Evolutionary conservation across 169 alveolate species (phyloP).

Genomic region (Plasmodium ovale): DNA sequence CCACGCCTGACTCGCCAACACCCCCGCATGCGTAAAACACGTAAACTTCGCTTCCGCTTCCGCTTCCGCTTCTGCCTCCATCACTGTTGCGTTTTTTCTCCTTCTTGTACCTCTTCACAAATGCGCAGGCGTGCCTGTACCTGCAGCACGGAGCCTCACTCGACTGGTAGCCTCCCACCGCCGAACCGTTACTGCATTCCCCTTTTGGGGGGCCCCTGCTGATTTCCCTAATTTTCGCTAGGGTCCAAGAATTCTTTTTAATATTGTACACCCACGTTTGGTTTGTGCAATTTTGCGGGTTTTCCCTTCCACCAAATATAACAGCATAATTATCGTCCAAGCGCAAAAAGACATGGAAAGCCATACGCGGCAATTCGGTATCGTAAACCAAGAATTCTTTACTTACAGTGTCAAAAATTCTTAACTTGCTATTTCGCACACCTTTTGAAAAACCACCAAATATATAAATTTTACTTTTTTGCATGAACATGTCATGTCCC

Average conservation of each 20-base stretch:
- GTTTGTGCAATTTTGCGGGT: slow-evolving; percentile 35
- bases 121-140: slow-evolving; percentile 44
- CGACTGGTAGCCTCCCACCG: neutral
- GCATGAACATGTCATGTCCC: slow-evolving; percentile 75
- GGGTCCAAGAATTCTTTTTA: slow-evolving; percentile 31
- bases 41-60: neutral
- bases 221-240: slow-evolving; percentile 1
- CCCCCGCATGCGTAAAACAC: slow-evolving; percentile 53
- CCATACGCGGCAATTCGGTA: slow-evolving; percentile 38
- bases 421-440: slow-evolving; percentile 40
- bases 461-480: slow-evolving; percentile 44
- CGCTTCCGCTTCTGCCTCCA: neutral
- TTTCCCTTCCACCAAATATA: slow-evolving; percentile 65
- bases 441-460: slow-evolving; percentile 69
- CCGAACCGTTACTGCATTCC: neutral
- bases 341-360: slow-evolving; percentile 23
- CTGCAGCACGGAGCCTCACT: slow-evolving; percentile 4
- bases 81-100: slow-evolving; percentile 12
- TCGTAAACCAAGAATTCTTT: slow-evolving; percentile 4
- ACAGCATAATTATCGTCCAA: slow-evolving; percentile 53
- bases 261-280: slow-evolving; percentile 40
- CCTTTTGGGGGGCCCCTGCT: neutral
- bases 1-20: slow-evolving; percentile 14
- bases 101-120: slow-evolving; percentile 28
- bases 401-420: slow-evolving; percentile 25